Base-by-base conservation (phyloP, 208 protist genomes). In the Trypanosoma caninum region DNA sequence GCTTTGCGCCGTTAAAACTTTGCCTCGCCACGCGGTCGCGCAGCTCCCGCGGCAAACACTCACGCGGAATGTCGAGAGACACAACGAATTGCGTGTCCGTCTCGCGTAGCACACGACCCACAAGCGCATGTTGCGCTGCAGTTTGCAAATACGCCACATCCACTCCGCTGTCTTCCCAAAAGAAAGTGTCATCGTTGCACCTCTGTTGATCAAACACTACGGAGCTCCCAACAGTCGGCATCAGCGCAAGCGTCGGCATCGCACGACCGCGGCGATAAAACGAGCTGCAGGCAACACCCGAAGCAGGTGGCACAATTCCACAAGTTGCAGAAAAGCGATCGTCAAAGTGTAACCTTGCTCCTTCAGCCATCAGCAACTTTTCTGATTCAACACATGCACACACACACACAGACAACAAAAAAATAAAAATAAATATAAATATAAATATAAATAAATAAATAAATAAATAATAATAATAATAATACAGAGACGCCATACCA, bases 111-210 rank as follows among this genome's bases (percentile, higher is more conserved):
- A 68, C 51, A 9, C 27, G 18, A 3, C 62, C 53, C 7, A 68
- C 22, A 2, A 68, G 22, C 35, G 53, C 55, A 52, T 68, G 46
- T 28, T 35, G 50, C 30, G 37, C 25, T 27, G 27, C 52, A 31
- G 28, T 53, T 4, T 9, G 50, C 9, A 68, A 22, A 31, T 60
- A 59, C 13, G 30, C 28, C 53, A 51, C 7, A 33, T 68, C 62
- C 20, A 52, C 34, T 16, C 35, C 33, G 8, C 35, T 68, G 53
- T 68, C 62, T 34, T 68, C 52, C 53, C 48, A 59, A 27, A 68
- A 60, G 35, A 56, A 65, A 7, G 59, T 37, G 33, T 56, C 47
- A 7, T 34, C 23, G 9, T 65, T 46, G 47, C 34, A 42, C 13
- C 57, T 7, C 35, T 56, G 55, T 20, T 34, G 35, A 7, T 46